A percentile compares a stretch with the other conserved stretches of the same genome.
These are phyloP conservation scores for Emergomyces pasteurianus DNA, from an alignment of 2,329 filamentous ascomycete species.

Conservation along the genomic window DNA sequence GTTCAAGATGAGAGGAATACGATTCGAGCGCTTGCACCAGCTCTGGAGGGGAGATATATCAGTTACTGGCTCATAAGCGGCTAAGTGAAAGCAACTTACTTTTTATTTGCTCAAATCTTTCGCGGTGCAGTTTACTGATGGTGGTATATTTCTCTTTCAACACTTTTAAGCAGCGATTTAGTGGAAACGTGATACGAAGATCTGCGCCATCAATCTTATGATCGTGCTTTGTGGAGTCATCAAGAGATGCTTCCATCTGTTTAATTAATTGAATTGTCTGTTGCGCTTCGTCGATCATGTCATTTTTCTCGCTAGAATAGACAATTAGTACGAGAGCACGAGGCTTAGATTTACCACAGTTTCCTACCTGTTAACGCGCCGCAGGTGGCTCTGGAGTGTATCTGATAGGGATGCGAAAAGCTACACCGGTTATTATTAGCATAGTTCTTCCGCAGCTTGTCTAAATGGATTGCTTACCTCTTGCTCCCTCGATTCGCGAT, in stretches of 20 bases:
- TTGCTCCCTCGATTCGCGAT: constrained; percentile 77
- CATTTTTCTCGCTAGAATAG: constrained; percentile 61
- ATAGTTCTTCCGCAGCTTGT: neutral
- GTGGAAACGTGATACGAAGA: constrained; percentile 70
- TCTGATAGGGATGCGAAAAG: constrained; percentile 87
- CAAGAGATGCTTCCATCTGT: constrained; percentile 86
- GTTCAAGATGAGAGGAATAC: constrained; percentile 89
- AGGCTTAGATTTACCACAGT: neutral
- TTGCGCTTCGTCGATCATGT: constrained; percentile 80
- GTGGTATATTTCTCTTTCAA: constrained; percentile 79
- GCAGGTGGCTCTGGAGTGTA: constrained; percentile 80
- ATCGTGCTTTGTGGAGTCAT: constrained; percentile 57
- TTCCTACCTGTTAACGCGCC: constrained; percentile 56
- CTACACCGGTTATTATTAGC: constrained; percentile 33
- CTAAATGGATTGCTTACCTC: constrained; percentile 50
- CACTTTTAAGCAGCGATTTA: constrained; percentile 63
- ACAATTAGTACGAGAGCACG: constrained; percentile 6
- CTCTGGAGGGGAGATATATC: constrained; percentile 41
- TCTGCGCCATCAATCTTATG: constrained; percentile 49
- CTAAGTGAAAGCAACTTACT: constrained; percentile 46
- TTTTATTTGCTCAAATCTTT: constrained; percentile 90
- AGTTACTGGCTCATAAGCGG: neutral
- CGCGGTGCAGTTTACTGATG: constrained; percentile 70
- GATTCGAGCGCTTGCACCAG: constrained; percentile 88
- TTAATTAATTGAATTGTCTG: constrained; percentile 72